These are phyloP conservation scores for Fomitopsis palustris DNA, from an alignment of 1,284 basidiomycete genomes.

Conservation along the genomic window DNA sequence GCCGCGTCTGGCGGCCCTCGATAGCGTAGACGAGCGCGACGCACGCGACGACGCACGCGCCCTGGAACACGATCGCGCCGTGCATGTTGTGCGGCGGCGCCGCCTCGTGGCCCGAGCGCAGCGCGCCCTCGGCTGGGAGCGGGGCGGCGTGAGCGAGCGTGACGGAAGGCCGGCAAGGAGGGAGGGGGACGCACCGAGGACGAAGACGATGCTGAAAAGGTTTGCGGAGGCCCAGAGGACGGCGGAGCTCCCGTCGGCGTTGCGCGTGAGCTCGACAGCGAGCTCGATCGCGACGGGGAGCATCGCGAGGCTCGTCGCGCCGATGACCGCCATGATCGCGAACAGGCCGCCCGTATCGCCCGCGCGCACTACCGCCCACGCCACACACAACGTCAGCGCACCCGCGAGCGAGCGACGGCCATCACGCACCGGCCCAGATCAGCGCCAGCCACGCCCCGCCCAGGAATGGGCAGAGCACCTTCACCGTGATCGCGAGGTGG, in stretches of 20 bases:
- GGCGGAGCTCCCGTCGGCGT: conserved; percentile 72
- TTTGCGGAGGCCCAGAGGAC: conserved; percentile 75
- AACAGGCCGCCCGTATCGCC: conserved; percentile 59
- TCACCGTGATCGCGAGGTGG: conserved; percentile 57
- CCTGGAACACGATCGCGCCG: conserved; percentile 61
- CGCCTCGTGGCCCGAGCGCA: conserved; percentile 56
- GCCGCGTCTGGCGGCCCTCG: conserved; percentile 55
- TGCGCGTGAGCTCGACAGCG: conserved; percentile 71
- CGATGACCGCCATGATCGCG: conserved; percentile 63
- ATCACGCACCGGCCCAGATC: conserved; percentile 67
- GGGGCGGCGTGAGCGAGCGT: background rate
- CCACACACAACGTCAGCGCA: background rate
- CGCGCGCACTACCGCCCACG: conserved; percentile 43
- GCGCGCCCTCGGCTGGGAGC: conserved; percentile 52
- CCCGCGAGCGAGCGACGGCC: background rate
- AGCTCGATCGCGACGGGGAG: conserved; percentile 75
- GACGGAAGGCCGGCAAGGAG: background rate
- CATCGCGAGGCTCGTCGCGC: conserved; percentile 59
- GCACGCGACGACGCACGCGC: conserved; percentile 38
- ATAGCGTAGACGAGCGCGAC: conserved; percentile 43
- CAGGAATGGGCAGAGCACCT: conserved; percentile 58
- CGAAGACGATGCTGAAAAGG: conserved; percentile 57
- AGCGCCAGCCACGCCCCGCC: conserved; percentile 63
- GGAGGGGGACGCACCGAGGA: conserved; percentile 48
- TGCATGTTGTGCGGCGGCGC: conserved; percentile 70